Base-by-base conservation (phyloP, 2,329 filamentous ascomycete genomes). In the Penicillium sp. region DNA sequence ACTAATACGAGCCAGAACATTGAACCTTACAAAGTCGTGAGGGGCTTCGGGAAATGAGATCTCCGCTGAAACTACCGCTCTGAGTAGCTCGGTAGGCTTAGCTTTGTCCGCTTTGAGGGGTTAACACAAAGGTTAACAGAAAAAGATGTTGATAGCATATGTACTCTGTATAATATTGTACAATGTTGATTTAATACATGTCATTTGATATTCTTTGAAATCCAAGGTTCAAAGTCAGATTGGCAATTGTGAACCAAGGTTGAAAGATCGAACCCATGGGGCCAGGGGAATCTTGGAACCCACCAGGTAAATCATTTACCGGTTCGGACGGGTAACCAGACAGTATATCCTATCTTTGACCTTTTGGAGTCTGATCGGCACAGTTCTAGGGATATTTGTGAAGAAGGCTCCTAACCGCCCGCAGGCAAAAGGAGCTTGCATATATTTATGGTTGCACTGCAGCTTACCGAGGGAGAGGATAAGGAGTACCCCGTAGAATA, bases 21-120 rank as follows among this genome's bases (percentile, higher is more conserved):
- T 22, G 22, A 22, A 33, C 44, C 45, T 28, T 35, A 44, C 37
- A 31, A 54, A 43, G 22, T 48, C 43, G 50, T 33, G 43, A 40
- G 46, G 51, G 44, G 44, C 22, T 40, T 14, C 40, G 49, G 40
- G 31, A 50, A 50, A 43, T 53, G 50, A 22, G 51, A 54, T 54
- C 51, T 41, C 30, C 51, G 30, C 22, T 8, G 6, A 28, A 42
- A 28, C 47, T 54, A 30, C 51, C 51, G 28, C 37, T 50, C 51
- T 54, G 38, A 40, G 51, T 36, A 42, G 28, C 28, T 48, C 43
- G 43, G 30, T 44, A 17, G 37, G 4, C 16, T 46, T 52, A 46
- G 43, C 42, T 31, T 35, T 51, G 11, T 31, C 48, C 37, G 48
- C 28, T 50, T 28, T 47, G 14, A 46, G 26, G 50, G 33, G 28